These are phyloP conservation scores for Paraphoma sp. DNA, from an alignment of 2,329 filamentous ascomycete genomes.

Conservation along the genomic window DNA sequence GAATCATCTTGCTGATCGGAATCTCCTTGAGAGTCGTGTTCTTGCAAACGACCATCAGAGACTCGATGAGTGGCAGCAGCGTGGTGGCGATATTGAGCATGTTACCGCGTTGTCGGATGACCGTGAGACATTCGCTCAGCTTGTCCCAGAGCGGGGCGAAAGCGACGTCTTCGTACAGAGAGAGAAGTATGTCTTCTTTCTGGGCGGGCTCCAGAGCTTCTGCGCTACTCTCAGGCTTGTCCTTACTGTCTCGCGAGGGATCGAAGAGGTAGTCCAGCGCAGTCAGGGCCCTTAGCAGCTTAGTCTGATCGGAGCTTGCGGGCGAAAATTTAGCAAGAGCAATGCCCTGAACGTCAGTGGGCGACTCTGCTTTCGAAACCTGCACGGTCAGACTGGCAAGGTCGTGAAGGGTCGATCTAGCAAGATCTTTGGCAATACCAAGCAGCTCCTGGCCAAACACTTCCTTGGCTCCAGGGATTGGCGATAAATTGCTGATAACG, in stretches of 20 bases:
- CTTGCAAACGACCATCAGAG: slow-evolving; percentile 99
- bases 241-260: slow-evolving; percentile 68
- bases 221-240: slow-evolving; percentile 50
- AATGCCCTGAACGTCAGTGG: slow-evolving; percentile 93
- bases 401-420: slow-evolving; percentile 82
- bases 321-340: slow-evolving; percentile 95
- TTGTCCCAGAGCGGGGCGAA: slow-evolving; percentile 93
- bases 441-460: slow-evolving; percentile 94
- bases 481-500: slow-evolving; percentile 97
- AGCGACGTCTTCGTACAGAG: slow-evolving; percentile 87
- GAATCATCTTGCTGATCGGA: slow-evolving; percentile 48
- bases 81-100: slow-evolving; percentile 98
- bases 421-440: slow-evolving; percentile 82
- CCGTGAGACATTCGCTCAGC: slow-evolving; percentile 84
- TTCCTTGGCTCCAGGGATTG: slow-evolving; percentile 87
- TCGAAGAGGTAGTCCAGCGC: slow-evolving; percentile 97
- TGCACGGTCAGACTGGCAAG: slow-evolving; percentile 84
- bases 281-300: slow-evolving; percentile 88
- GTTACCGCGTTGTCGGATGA: slow-evolving; percentile 89
- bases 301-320: slow-evolving; percentile 94
- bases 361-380: slow-evolving; percentile 83
- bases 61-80: slow-evolving; percentile 90
- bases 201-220: slow-evolving; percentile 65
- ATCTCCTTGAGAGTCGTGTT: slow-evolving; percentile 84
- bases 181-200: slow-evolving; percentile 84